phyloP scores from a whole-genome alignment of 805 yeast species.

The Zygoascus ofunaensis region DNA sequence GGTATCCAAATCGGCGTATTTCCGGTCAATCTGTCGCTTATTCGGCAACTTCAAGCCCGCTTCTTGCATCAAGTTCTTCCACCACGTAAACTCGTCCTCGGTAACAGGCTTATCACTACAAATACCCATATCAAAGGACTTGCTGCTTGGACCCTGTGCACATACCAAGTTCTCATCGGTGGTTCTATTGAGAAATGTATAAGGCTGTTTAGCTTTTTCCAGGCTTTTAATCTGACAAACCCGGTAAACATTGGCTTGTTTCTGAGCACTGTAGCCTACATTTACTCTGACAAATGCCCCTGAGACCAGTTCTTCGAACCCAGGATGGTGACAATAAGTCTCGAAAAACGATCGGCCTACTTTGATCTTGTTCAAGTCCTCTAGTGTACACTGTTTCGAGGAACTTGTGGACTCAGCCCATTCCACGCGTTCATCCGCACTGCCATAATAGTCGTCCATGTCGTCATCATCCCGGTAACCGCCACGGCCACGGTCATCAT shows the following conservation, averaged over 20 bases:
- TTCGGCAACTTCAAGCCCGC: slow-evolving; percentile 54
- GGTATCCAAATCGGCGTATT: slow-evolving; percentile 49
- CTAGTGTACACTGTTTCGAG: slow-evolving; percentile 38
- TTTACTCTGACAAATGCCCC: slow-evolving; percentile 80
- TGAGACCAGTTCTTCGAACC: slow-evolving; percentile 56
- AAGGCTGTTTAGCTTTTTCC: slow-evolving; percentile 36
- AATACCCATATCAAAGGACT: slow-evolving; percentile 64
- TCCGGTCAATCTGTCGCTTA: slow-evolving; percentile 52
- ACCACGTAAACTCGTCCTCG: slow-evolving; percentile 63
- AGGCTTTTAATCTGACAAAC: slow-evolving; percentile 73
- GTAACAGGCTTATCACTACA: slow-evolving; percentile 73
- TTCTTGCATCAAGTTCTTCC: slow-evolving; percentile 49
- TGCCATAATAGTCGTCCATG: slow-evolving; percentile 34
- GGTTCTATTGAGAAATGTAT: slow-evolving; percentile 39
- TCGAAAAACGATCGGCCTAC: slow-evolving; percentile 71
- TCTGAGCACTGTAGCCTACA: slow-evolving; percentile 58
- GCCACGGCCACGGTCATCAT: slow-evolving; percentile 27
- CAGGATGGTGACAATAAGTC: slow-evolving; percentile 73
- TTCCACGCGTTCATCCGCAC: slow-evolving; percentile 37
- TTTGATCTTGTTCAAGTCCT: slow-evolving; percentile 62
- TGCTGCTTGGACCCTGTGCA: slow-evolving; percentile 71
- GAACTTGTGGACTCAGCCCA: slow-evolving; percentile 36
- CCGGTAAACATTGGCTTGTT: slow-evolving; percentile 61
- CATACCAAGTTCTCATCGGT: slow-evolving; percentile 58
- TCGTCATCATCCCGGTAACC: slow-evolving; percentile 32